Conservation (phyloP, 2,329 filamentous ascomycete species). For the Metarhizium robertsii region DNA sequence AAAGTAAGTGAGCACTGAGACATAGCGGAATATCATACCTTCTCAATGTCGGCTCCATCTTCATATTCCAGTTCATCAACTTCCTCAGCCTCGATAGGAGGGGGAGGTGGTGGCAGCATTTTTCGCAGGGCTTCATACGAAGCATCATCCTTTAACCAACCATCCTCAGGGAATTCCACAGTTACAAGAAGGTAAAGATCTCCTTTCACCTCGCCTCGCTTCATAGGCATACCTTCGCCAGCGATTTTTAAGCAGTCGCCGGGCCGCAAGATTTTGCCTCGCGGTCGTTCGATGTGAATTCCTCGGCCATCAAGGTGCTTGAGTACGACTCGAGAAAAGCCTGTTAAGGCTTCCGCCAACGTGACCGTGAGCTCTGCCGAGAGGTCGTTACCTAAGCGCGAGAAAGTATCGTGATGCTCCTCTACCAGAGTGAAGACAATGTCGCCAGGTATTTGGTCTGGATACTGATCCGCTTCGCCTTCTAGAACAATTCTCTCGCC, state of each 20-base stretch:
- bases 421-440: constrained; percentile 86
- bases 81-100: constrained; percentile 59
- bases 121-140: constrained; percentile 62
- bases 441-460: constrained; percentile 82
- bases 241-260: constrained; percentile 76
- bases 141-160: constrained; percentile 67
- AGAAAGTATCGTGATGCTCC: constrained; percentile 71
- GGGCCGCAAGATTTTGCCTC: constrained; percentile 74
- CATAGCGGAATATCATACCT: constrained; percentile 37
- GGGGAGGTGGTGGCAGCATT: constrained; percentile 58
- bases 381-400: constrained; percentile 75
- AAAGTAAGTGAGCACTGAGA: background rate
- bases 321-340: constrained; percentile 83
- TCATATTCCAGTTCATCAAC: constrained; percentile 86
- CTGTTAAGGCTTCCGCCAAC: constrained; percentile 73
- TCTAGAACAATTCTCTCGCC: constrained; percentile 85
- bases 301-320: constrained; percentile 91
- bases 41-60: constrained; percentile 71
- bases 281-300: constrained; percentile 69
- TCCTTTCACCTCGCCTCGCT: constrained; percentile 73
- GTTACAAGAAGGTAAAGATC: constrained; percentile 83
- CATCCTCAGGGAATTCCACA: constrained; percentile 80
- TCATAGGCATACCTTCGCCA: constrained; percentile 91
- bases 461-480: constrained; percentile 88
- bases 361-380: constrained; percentile 73